phyloP scores from a whole-genome alignment of 352 stramenopile species.

The Pseudoperonospora humuli region DNA sequence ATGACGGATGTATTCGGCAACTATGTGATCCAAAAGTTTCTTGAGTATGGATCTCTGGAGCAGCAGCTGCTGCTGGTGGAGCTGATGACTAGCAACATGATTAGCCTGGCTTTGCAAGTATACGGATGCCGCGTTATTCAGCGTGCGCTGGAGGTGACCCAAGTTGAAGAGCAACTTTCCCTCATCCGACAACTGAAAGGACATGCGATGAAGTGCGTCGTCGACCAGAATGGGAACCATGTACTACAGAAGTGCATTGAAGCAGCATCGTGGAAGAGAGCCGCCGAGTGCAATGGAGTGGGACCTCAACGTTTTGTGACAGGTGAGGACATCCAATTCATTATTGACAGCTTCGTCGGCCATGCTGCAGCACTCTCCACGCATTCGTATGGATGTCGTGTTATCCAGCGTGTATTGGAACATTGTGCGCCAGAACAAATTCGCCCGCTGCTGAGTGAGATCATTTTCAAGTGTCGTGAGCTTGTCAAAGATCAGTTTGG shows the following conservation, averaged over 20 bases:
- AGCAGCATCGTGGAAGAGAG: constrained; percentile 51
- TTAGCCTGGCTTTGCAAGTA: constrained; percentile 92
- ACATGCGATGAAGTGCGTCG: constrained; percentile 89
- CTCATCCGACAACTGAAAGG: constrained; percentile 77
- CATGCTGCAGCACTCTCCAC: constrained; percentile 88
- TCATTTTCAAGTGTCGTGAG: constrained; percentile 85
- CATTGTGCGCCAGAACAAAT: constrained; percentile 90
- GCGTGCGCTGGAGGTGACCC: constrained; percentile 82
- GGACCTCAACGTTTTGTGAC: constrained; percentile 37
- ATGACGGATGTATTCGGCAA: constrained; percentile 98
- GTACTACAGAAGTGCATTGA: constrained; percentile 99
- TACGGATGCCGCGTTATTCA: constrained; percentile 97
- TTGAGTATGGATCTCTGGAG: constrained; percentile 88
- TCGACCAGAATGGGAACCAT: constrained; percentile 98
- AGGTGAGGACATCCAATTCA: constrained; percentile 93
- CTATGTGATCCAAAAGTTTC: constrained; percentile 98
- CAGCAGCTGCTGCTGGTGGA: constrained; percentile 84
- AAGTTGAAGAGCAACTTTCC: constrained; percentile 60
- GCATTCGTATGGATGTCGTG: constrained; percentile 97
- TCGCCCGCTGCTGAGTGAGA: constrained; percentile 89
- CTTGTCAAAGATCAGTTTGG: constrained; percentile 95
- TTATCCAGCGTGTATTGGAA: constrained; percentile 97
- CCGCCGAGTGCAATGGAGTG: constrained; percentile 11
- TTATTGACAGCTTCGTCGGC: constrained; percentile 93
- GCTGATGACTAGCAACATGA: constrained; percentile 90